These are phyloP conservation scores for Datura wrightii DNA, from an alignment of 257 asterid genomes.

Conservation along the genomic window DNA sequence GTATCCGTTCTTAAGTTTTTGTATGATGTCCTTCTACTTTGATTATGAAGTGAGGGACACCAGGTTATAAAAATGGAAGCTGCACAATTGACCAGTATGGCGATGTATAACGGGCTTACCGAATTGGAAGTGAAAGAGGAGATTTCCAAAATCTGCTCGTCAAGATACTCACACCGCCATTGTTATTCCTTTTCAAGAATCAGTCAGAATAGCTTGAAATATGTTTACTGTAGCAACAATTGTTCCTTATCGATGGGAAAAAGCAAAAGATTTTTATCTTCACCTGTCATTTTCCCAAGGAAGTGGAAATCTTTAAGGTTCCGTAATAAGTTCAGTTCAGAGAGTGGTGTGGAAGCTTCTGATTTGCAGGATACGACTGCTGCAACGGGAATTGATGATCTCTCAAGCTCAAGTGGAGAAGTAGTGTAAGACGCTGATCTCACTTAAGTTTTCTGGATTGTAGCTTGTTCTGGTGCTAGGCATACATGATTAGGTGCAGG, in stretches of 20 bases:
- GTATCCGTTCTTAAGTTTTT: neutral
- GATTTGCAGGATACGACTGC: slow-evolving; percentile 42
- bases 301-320: slow-evolving; percentile 41
- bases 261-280: slow-evolving; percentile 38
- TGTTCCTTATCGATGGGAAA: slow-evolving; percentile 41
- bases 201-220: slow-evolving; percentile 34
- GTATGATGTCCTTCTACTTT: slow-evolving; percentile 23
- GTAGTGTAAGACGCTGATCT: slow-evolving; percentile 39
- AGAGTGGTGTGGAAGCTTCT: slow-evolving; percentile 43
- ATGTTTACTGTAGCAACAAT: slow-evolving; percentile 33
- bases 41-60: slow-evolving; percentile 28
- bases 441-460: neutral
- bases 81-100: slow-evolving; percentile 52
- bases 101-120: slow-evolving; percentile 42
- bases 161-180: slow-evolving; percentile 29
- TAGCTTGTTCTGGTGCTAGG: neutral
- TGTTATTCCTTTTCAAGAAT: slow-evolving; percentile 34
- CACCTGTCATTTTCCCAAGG: slow-evolving; percentile 45
- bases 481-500: neutral
- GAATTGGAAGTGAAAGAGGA: slow-evolving; percentile 33
- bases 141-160: slow-evolving; percentile 15
- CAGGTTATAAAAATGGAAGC: slow-evolving; percentile 47
- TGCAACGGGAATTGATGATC: slow-evolving; percentile 35
- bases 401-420: slow-evolving; percentile 38
- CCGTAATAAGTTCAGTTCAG: slow-evolving; percentile 45